A percentile compares a stretch with the other conserved stretches of the same genome.
Evolutionary conservation across 371 early-diverging fungal species (phyloP).

Genomic region (Syncephalis plumigaleata): DNA sequence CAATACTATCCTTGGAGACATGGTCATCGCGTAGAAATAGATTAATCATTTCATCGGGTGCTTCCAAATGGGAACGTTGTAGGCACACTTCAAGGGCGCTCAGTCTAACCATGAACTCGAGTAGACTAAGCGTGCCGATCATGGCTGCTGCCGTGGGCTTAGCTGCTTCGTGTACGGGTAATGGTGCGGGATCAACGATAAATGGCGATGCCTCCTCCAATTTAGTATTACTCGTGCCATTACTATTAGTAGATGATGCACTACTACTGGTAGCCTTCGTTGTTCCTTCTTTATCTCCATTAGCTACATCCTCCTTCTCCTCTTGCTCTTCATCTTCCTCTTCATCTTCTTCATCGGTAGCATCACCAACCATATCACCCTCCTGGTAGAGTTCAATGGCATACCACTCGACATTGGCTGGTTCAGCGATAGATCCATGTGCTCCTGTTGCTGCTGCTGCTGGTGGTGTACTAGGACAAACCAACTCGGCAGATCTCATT

Average conservation of each 20-base stretch:
- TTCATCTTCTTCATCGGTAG: conserved; percentile 2
- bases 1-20: background rate
- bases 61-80: conserved; percentile 36
- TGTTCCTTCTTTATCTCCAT: background rate
- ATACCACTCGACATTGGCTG: conserved; percentile 2
- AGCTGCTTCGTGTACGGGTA: background rate
- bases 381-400: conserved; percentile 6
- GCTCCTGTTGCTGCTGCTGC: background rate
- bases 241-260: background rate
- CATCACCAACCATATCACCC: background rate
- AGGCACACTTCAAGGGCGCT: conserved; percentile 39
- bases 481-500: background rate
- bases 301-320: background rate
- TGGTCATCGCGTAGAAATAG: conserved; percentile 15
- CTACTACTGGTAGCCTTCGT: background rate
- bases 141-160: background rate
- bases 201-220: background rate
- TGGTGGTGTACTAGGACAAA: background rate
- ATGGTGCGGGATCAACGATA: background rate
- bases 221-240: no score
- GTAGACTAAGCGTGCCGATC: conserved; percentile 23
- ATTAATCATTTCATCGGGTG: conserved; percentile 48
- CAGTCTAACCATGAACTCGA: conserved; percentile 47
- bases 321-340: conserved; percentile 8
- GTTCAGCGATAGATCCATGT: background rate